Evolutionary conservation across 2,329 filamentous ascomycete genomes (phyloP), one percentile per base, ranked within the genome.

Genomic region (Aspergillus udagawae): DNA sequence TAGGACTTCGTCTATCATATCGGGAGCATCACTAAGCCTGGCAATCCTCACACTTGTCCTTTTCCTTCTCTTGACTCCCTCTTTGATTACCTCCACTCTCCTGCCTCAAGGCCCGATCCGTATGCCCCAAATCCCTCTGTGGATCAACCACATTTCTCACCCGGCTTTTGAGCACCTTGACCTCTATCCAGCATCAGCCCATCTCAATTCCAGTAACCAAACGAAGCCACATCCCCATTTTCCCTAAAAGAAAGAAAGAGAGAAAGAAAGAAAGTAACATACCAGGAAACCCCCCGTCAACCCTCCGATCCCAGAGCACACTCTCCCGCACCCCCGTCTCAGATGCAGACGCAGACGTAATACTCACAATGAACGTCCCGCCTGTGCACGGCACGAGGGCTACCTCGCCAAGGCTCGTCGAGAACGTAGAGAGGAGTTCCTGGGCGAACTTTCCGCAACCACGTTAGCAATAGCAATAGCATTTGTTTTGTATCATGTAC

Each of bases 381-480:
- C 93, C 92, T 0, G 91, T 95, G 14, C 86, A 82, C 0, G 94
- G 94, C 63, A 95, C 85, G 7, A 99, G 83, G 17, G 93, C 86
- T 9, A 97, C 88, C 74, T 97, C 93, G 60, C 92, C 92, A 1
- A 97, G 83, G 48, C 85, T 81, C 1, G 86, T 90, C 54, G 85
- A 85, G 77, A 99, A 99, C 0, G 93, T 99, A 1, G 91, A 96
- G 41, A 99, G 86, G 48, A 99, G 86, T 75, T 97, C 94, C 81
- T 97, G 94, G 51, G 88, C 93, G 73, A 89, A 97, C 90, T 96
- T 65, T 38, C 21, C 2, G 28, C 21, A 10, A 56, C 52, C 9
- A 27, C 41, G 17, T 54, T 44, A 55, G 52, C 44, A 23, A 41
- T 41, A 54, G 52, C 38, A 25, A 35, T 35, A 17, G 32, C 29